Conservation (phyloP, 306 rosid species). For the Sophora flavescens region DNA sequence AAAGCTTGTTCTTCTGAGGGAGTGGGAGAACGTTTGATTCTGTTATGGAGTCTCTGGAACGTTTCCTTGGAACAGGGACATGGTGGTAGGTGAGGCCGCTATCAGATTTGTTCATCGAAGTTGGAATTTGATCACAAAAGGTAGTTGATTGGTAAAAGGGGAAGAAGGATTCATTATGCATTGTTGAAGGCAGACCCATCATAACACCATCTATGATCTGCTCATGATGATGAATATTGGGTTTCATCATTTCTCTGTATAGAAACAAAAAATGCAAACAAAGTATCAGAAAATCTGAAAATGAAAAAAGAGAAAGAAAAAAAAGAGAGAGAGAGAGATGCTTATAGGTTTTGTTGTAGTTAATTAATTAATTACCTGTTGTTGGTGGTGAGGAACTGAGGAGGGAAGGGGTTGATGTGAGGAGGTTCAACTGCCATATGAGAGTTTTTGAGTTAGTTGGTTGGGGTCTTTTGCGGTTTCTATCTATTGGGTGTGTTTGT, state of each 20-base stretch:
- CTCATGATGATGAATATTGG: neutral
- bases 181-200: slow-evolving; percentile 31
- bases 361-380: slow-evolving; percentile 44
- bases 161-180: slow-evolving; percentile 47
- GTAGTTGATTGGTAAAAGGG: slow-evolving; percentile 47
- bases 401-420: slow-evolving; percentile 54
- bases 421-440: slow-evolving; percentile 91
- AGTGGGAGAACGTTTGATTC: slow-evolving; percentile 38
- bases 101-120: slow-evolving; percentile 54
- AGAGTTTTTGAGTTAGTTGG: slow-evolving; percentile 20
- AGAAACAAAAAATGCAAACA: neutral
- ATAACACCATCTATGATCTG: slow-evolving; percentile 38
- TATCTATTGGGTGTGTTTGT: too few species aligned
- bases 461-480: neutral
- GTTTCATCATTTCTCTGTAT: slow-evolving; percentile 55
- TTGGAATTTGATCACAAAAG: slow-evolving; percentile 26
- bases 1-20: slow-evolving; percentile 36
- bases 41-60: slow-evolving; percentile 40
- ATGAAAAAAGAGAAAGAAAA: neutral
- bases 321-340: too few species aligned
- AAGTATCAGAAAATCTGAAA: neutral
- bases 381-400: slow-evolving; percentile 55
- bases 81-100: slow-evolving; percentile 59
- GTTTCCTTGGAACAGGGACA: slow-evolving; percentile 44
- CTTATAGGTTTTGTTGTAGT: too few species aligned